A percentile compares a stretch with the other conserved stretches of the same genome.
These are phyloP conservation scores for Yamadazyma sp. DNA, from an alignment of 805 yeast species.

Conservation along the genomic window DNA sequence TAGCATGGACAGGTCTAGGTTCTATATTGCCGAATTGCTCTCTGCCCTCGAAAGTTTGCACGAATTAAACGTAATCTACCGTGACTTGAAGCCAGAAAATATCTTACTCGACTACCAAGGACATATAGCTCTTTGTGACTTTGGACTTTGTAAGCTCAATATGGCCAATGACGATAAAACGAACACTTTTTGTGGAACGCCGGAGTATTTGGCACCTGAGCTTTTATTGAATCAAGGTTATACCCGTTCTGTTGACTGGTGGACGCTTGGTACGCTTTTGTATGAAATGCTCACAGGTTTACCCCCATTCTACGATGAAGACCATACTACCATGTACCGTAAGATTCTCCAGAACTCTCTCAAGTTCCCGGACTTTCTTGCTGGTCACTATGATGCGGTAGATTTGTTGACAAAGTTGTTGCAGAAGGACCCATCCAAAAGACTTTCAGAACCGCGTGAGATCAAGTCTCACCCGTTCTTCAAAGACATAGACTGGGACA, in stretches of 20 bases:
- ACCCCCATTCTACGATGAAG: conserved; percentile 97
- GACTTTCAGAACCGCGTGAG: conserved; percentile 81
- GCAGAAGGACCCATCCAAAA: conserved; percentile 78
- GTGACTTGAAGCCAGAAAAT: conserved; percentile 96
- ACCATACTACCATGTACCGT: conserved; percentile 88
- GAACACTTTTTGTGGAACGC: conserved; percentile 96
- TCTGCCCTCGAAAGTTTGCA: conserved; percentile 93
- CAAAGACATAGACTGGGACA: conserved; percentile 85
- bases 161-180: conserved; percentile 88
- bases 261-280: conserved; percentile 93
- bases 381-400: conserved; percentile 71
- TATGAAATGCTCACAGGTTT: conserved; percentile 96
- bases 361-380: conserved; percentile 81
- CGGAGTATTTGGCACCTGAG: conserved; percentile 96
- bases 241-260: conserved; percentile 95
- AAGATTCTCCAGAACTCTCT: conserved; percentile 89
- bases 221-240: conserved; percentile 88
- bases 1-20: conserved; percentile 83
- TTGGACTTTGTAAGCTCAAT: conserved; percentile 92
- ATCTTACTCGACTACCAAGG: conserved; percentile 94
- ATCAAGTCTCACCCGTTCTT: conserved; percentile 85
- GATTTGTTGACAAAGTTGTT: conserved; percentile 73
- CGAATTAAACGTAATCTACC: conserved; percentile 85
- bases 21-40: conserved; percentile 90
- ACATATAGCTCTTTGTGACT: conserved; percentile 96